phyloP scores from a whole-genome alignment of 768 basidiomycete genomes.

The Mycena chlorophos region DNA sequence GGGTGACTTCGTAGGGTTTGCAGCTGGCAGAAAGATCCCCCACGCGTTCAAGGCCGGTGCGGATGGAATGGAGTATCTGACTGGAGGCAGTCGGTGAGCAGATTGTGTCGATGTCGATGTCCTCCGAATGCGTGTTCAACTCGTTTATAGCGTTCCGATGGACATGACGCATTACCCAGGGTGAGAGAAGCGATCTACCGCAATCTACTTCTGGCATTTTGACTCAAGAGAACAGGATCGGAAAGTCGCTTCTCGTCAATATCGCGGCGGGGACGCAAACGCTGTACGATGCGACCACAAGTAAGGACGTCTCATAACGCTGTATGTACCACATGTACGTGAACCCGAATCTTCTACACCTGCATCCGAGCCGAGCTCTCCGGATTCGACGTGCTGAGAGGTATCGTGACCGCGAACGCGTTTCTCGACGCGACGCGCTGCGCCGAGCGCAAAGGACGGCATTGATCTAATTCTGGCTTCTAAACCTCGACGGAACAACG shows the following conservation, averaged over 20 bases:
- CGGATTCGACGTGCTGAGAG: too few relatives aligned
- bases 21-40: constrained; percentile 3
- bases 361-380: too few relatives aligned
- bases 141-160: constrained; percentile 5
- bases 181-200: not conserved
- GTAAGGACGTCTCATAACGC: too few relatives aligned
- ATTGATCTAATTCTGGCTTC: too few relatives aligned
- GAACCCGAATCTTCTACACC: too few relatives aligned
- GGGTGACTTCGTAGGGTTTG: constrained; percentile 19
- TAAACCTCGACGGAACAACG: too few relatives aligned
- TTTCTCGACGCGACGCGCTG: too few relatives aligned
- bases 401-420: too few relatives aligned
- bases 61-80: constrained; percentile 14
- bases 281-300: not conserved
- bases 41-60: constrained; percentile 15
- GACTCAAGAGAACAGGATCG: constrained; percentile 8
- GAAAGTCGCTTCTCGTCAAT: constrained; percentile 8
- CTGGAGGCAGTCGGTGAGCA: constrained; percentile 13
- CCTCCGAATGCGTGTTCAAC: not conserved
- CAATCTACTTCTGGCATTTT: too few relatives aligned
- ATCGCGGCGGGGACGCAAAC: not conserved
- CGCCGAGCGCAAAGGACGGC: too few relatives aligned
- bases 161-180: constrained; percentile 16
- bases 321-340: too few relatives aligned
- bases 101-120: too few relatives aligned